These are phyloP conservation scores for Carex parvula DNA, from an alignment of 176 grass and related monocot genomes.

Conservation along the genomic window DNA sequence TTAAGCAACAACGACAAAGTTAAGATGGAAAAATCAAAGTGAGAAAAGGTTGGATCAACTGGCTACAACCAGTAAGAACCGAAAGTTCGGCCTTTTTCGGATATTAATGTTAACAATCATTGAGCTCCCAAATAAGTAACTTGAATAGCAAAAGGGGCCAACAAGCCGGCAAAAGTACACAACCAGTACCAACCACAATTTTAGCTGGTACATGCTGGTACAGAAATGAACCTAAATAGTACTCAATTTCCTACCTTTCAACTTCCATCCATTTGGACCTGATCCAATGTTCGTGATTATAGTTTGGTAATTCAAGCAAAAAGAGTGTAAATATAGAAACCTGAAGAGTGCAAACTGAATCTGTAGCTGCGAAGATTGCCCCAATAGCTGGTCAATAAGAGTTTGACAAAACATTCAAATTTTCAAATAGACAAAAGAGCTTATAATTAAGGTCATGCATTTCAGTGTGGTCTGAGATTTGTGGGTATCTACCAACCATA, in stretches of 20 bases:
- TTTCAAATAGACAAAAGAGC: constrained; percentile 26
- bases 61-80: background rate
- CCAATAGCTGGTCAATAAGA: constrained; percentile 67
- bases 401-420: constrained; percentile 21
- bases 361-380: constrained; percentile 92
- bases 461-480: background rate
- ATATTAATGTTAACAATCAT: background rate
- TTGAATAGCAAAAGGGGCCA: background rate
- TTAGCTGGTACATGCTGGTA: background rate
- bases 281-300: background rate
- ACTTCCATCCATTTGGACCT: background rate
- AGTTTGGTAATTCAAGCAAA: background rate
- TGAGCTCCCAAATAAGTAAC: background rate
- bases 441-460: background rate
- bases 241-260: background rate
- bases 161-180: background rate
- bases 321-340: constrained; percentile 34
- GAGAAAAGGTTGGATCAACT: background rate
- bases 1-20: background rate
- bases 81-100: background rate
- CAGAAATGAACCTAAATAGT: background rate
- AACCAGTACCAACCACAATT: background rate
- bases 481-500: background rate
- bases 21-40: constrained; percentile 3
- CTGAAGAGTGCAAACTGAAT: constrained; percentile 99